phyloP scores from a whole-genome alignment of 306 rosid genomes.

The Quillaja saponaria region DNA sequence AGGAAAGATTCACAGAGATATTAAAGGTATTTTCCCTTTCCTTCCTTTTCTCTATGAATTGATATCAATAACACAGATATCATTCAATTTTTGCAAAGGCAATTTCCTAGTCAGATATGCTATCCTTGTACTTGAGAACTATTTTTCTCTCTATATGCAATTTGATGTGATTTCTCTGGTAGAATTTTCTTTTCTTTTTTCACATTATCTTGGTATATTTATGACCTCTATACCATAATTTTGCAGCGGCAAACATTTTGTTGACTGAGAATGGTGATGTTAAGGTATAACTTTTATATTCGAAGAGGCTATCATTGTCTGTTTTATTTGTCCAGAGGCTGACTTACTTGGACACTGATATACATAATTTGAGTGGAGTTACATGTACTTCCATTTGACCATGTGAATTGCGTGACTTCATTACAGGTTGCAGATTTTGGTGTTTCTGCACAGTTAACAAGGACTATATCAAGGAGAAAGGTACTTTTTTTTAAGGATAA shows the following conservation, averaged over 20 bases:
- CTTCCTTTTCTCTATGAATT: background rate
- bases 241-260: constrained; percentile 98
- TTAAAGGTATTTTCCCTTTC: constrained; percentile 64
- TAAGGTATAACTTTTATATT: constrained; percentile 60
- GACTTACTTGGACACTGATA: constrained; percentile 26
- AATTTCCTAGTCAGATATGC: background rate
- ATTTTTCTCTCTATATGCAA: constrained; percentile 7
- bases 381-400: constrained; percentile 31
- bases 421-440: constrained; percentile 98
- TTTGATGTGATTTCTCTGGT: constrained; percentile 6
- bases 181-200: constrained; percentile 23
- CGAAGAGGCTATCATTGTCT: constrained; percentile 16
- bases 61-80: background rate
- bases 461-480: constrained; percentile 99
- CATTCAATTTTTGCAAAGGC: background rate
- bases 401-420: constrained; percentile 36
- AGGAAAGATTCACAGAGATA: constrained; percentile 98
- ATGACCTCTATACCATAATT: constrained; percentile 34
- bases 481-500: constrained; percentile 41
- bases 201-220: constrained; percentile 27
- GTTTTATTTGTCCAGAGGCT: constrained; percentile 12
- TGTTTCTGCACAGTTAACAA: constrained; percentile 95
- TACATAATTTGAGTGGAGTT: constrained; percentile 29
- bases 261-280: constrained; percentile 93
- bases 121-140: constrained; percentile 5